phyloP scores from a whole-genome alignment of 345 rosid genomes.

The Geranium rotundifolium region DNA sequence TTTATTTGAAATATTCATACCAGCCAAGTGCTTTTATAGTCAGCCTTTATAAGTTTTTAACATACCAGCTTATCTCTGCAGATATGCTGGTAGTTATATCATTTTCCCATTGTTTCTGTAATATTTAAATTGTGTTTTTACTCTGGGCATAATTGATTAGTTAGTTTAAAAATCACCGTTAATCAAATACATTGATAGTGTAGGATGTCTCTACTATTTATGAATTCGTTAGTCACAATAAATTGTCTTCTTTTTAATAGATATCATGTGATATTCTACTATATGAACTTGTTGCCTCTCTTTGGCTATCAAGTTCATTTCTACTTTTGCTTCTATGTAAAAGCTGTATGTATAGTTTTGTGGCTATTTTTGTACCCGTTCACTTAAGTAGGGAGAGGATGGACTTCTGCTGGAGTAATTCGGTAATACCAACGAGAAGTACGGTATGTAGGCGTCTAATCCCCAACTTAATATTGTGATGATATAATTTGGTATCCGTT shows the following conservation, averaged over 20 bases:
- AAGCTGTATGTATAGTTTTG: conserved; percentile 34
- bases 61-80: too few relatives aligned
- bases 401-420: conserved; percentile 99
- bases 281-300: conserved; percentile 12
- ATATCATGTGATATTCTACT: conserved; percentile 2
- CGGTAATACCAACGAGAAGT: conserved; percentile 69
- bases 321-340: conserved; percentile 21
- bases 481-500: conserved; percentile 38
- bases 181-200: conserved; percentile 2
- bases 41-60: too few relatives aligned
- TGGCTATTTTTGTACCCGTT: conserved; percentile 61
- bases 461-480: conserved; percentile 45
- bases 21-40: too few relatives aligned
- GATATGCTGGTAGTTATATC: neutral
- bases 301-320: conserved; percentile 15
- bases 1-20: too few relatives aligned
- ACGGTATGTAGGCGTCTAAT: conserved; percentile 97
- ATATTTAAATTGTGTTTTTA: neutral
- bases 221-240: conserved; percentile 12
- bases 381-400: conserved; percentile 90
- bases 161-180: neutral
- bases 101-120: neutral
- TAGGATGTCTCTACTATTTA: conserved; percentile 13
- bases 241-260: neutral
- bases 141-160: neutral